These are phyloP conservation scores for Stagonosporopsis rhizophila DNA, from an alignment of 2,329 filamentous ascomycete genomes.

Conservation along the genomic window DNA sequence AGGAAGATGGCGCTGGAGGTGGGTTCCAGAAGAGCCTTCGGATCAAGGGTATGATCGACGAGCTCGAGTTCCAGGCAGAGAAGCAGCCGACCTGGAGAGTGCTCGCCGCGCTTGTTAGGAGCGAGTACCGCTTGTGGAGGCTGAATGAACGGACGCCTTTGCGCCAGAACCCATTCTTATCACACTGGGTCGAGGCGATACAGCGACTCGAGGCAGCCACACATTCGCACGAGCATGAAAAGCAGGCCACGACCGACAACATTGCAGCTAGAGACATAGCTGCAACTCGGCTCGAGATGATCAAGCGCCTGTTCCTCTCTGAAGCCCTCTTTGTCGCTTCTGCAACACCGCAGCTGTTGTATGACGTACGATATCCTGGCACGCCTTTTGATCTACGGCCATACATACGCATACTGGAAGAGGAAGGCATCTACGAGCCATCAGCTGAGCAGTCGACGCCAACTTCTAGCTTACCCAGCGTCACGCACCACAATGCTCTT, in stretches of 20 bases:
- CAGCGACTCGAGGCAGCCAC: conserved; percentile 23
- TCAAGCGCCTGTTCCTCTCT: conserved; percentile 39
- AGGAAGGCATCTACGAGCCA: conserved; percentile 46
- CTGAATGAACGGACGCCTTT: conserved; percentile 41
- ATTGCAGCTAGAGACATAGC: conserved; percentile 28
- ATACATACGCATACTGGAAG: conserved; percentile 47
- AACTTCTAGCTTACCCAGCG: background rate
- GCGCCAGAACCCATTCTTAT: conserved; percentile 48
- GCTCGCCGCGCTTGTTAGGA: conserved; percentile 42
- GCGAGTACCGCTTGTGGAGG: conserved; percentile 47
- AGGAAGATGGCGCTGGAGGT: conserved; percentile 14
- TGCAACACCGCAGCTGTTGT: conserved; percentile 27
- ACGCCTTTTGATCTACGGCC: conserved; percentile 35
- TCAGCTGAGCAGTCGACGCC: background rate
- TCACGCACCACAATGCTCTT: background rate
- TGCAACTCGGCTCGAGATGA: conserved; percentile 31
- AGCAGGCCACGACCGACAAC: background rate
- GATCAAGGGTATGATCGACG: conserved; percentile 45
- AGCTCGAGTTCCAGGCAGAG: conserved; percentile 29
- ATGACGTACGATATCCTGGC: conserved; percentile 21
- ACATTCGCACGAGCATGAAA: background rate
- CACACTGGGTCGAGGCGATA: conserved; percentile 51
- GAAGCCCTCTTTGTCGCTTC: conserved; percentile 9
- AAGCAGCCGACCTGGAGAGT: conserved; percentile 27
- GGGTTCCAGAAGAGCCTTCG: conserved; percentile 40